These are phyloP conservation scores for Seiridium unicorne DNA, from an alignment of 2,329 filamentous ascomycete genomes.

Conservation along the genomic window DNA sequence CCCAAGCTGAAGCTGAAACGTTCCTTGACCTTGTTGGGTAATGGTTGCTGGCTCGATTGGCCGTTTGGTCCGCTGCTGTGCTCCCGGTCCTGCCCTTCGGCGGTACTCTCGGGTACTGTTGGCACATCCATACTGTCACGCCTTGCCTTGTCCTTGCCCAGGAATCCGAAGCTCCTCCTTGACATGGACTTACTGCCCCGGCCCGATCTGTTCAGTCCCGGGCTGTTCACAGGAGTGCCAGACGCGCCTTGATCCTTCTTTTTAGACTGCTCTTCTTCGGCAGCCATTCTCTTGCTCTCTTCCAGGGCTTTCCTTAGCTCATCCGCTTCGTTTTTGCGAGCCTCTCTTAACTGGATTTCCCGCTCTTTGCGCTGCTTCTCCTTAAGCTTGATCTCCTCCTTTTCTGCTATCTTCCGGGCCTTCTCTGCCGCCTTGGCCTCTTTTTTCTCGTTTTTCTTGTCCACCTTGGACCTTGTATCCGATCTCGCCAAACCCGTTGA, in stretches of 20 bases:
- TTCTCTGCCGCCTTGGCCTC: slow-evolving; percentile 59
- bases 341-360: slow-evolving; percentile 31
- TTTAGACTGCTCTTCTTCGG: slow-evolving; percentile 52
- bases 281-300: slow-evolving; percentile 47
- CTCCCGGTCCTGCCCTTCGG: slow-evolving; percentile 29
- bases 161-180: slow-evolving; percentile 70
- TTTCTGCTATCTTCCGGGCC: slow-evolving; percentile 41
- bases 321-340: slow-evolving; percentile 45
- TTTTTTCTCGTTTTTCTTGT: slow-evolving; percentile 67
- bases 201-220: slow-evolving; percentile 64
- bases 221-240: slow-evolving; percentile 22
- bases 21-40: slow-evolving; percentile 44
- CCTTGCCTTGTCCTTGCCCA: slow-evolving; percentile 51
- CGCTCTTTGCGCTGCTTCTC: slow-evolving; percentile 42
- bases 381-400: slow-evolving; percentile 42
- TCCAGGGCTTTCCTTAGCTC: slow-evolving; percentile 59
- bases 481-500: slow-evolving; percentile 16
- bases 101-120: slow-evolving; percentile 8
- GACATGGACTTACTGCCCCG: slow-evolving; percentile 77
- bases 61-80: neutral
- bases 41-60: slow-evolving; percentile 15
- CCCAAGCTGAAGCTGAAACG: slow-evolving; percentile 67
- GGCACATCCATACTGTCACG: slow-evolving; percentile 29
- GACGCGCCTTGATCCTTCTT: slow-evolving; percentile 53
- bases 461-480: slow-evolving; percentile 54